Evolutionary conservation across 202 grass and related monocot genomes (phyloP).

Genomic region (Schoenoplectus tabernaemontani): DNA sequence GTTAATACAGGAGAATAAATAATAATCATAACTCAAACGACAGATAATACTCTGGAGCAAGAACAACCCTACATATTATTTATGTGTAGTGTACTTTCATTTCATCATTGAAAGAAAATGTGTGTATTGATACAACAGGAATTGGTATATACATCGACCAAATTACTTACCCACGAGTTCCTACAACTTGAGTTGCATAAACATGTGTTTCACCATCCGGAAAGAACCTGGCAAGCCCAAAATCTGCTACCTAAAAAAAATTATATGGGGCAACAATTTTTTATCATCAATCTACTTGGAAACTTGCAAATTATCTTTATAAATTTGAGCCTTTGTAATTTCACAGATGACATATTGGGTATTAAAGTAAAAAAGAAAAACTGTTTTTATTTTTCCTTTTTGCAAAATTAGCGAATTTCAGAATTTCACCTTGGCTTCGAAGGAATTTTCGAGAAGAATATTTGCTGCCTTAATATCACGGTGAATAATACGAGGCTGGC

Average conservation of each 20-base stretch:
- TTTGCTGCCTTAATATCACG: slow-evolving; percentile 83
- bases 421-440: slow-evolving; percentile 64
- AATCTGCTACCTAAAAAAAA: slow-evolving; percentile 79
- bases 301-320: background rate
- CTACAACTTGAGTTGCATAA: slow-evolving; percentile 78
- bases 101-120: too few relatives aligned
- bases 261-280: slow-evolving; percentile 1
- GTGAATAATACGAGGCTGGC: slow-evolving; percentile 87
- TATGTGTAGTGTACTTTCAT: too few relatives aligned
- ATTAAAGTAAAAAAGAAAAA: background rate
- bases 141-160: too few relatives aligned
- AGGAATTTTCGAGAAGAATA: slow-evolving; percentile 75
- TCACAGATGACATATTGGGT: background rate
- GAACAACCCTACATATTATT: background rate
- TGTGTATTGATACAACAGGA: too few relatives aligned
- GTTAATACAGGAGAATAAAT: background rate
- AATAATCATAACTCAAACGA: background rate
- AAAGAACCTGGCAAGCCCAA: slow-evolving; percentile 80
- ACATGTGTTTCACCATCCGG: slow-evolving; percentile 82
- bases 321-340: background rate
- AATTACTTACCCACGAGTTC: slow-evolving; percentile 71
- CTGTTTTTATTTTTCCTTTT: background rate
- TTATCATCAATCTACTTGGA: slow-evolving; percentile 14
- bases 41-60: background rate
- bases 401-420: background rate